Conservation (phyloP, 345 rosid genomes). For the Salix exigua region DNA sequence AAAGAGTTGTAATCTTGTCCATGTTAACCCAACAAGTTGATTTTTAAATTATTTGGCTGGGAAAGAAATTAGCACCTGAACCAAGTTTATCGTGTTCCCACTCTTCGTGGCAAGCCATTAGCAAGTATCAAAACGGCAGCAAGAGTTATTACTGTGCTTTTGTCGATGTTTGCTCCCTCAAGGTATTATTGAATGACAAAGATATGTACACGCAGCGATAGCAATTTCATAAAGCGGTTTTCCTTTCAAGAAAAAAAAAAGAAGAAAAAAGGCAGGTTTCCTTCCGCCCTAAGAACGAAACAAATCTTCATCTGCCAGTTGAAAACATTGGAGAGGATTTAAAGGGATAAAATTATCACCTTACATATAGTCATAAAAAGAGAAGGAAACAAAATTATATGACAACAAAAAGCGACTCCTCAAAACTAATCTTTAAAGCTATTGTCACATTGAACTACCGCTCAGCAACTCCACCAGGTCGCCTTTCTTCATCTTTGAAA, state of each 20-base stretch:
- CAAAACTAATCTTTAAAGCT: constrained; percentile 14
- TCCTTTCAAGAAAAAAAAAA: neutral
- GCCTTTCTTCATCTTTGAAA: constrained; percentile 79
- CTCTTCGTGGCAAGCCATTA: neutral
- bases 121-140: neutral
- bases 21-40: too few species aligned
- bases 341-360: neutral
- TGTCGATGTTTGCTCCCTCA: neutral
- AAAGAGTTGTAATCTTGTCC: too few species aligned
- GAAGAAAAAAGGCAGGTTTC: neutral
- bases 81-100: neutral
- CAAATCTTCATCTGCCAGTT: neutral
- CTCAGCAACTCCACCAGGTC: constrained; percentile 57
- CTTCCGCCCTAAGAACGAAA: neutral
- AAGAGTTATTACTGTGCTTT: neutral
- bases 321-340: neutral
- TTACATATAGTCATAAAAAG: neutral
- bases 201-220: neutral
- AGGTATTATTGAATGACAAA: neutral
- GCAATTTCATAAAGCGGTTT: neutral
- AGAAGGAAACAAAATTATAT: neutral
- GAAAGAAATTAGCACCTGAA: too few species aligned
- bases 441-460: constrained; percentile 23
- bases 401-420: constrained; percentile 11
- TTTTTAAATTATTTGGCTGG: too few species aligned